Conservation (phyloP, 495 filamentous ascomycete species). For the Xylaria venustula region DNA sequence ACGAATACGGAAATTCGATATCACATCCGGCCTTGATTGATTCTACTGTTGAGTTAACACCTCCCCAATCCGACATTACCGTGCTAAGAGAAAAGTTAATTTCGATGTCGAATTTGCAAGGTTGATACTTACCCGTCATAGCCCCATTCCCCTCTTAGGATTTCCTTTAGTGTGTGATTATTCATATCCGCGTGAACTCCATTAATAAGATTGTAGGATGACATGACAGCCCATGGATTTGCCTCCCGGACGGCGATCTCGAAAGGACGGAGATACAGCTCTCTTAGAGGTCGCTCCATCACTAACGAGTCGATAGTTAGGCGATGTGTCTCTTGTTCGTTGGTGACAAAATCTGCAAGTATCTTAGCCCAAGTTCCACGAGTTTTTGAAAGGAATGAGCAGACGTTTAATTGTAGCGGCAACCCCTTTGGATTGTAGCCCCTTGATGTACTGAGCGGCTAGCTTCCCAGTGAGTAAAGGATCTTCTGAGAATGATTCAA, state of each 20-base stretch:
- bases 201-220: constrained; percentile 82
- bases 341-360: constrained; percentile 67
- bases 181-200: constrained; percentile 77
- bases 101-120: not conserved
- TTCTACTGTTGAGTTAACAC: constrained; percentile 66
- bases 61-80: constrained; percentile 74
- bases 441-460: constrained; percentile 69
- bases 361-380: constrained; percentile 24
- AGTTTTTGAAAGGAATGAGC: constrained; percentile 15
- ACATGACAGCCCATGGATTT: constrained; percentile 77
- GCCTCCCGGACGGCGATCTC: constrained; percentile 79
- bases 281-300: constrained; percentile 69
- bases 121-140: constrained; percentile 60
- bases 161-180: constrained; percentile 62
- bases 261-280: constrained; percentile 81
- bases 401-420: constrained; percentile 76
- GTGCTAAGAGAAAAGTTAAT: constrained; percentile 47
- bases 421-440: constrained; percentile 72
- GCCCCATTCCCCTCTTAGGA: constrained; percentile 74
- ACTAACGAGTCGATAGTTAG: constrained; percentile 70
- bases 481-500: constrained; percentile 86
- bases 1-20: constrained; percentile 75
- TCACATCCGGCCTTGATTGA: constrained; percentile 74
- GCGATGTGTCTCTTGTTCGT: constrained; percentile 81
- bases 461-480: constrained; percentile 74